These are phyloP conservation scores for Nymphaea colorata DNA, from an alignment of 164 flowering plant species.

Conservation along the genomic window DNA sequence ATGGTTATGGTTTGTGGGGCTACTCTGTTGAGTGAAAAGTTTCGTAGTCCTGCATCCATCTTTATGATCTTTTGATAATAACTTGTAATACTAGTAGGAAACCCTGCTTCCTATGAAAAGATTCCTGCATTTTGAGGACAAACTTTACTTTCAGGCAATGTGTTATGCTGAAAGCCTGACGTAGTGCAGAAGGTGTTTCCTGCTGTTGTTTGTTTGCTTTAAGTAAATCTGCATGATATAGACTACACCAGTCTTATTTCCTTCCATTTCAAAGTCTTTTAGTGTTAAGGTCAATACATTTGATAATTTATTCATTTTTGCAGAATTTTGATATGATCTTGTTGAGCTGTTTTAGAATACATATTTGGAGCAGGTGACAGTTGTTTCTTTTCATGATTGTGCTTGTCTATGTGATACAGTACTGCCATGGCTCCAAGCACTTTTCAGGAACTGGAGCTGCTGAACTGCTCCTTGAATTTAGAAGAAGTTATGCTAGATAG, in stretches of 20 bases:
- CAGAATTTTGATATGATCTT: too few relatives aligned
- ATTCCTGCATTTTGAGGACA: too few relatives aligned
- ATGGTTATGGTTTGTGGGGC: too few relatives aligned
- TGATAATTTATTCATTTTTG: background rate
- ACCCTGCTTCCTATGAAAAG: too few relatives aligned
- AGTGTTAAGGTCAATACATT: background rate
- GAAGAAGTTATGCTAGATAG: slow-evolving; percentile 22
- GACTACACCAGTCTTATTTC: background rate
- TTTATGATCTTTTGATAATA: too few relatives aligned
- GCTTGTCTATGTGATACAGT: background rate
- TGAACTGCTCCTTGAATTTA: slow-evolving; percentile 1
- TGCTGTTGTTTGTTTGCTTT: background rate
- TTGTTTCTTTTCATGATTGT: background rate
- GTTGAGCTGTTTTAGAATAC: too few relatives aligned
- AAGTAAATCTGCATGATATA: background rate
- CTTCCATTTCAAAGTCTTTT: background rate
- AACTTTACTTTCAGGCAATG: too few relatives aligned
- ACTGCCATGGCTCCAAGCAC: background rate
- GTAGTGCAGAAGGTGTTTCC: background rate
- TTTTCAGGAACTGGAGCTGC: background rate
- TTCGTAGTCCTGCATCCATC: too few relatives aligned
- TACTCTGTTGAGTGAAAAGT: too few relatives aligned
- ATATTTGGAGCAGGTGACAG: too few relatives aligned
- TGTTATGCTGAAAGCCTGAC: too few relatives aligned
- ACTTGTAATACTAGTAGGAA: too few relatives aligned